Base-by-base conservation (phyloP, 1,284 basidiomycete species). In the Rhodotorula sp. region DNA sequence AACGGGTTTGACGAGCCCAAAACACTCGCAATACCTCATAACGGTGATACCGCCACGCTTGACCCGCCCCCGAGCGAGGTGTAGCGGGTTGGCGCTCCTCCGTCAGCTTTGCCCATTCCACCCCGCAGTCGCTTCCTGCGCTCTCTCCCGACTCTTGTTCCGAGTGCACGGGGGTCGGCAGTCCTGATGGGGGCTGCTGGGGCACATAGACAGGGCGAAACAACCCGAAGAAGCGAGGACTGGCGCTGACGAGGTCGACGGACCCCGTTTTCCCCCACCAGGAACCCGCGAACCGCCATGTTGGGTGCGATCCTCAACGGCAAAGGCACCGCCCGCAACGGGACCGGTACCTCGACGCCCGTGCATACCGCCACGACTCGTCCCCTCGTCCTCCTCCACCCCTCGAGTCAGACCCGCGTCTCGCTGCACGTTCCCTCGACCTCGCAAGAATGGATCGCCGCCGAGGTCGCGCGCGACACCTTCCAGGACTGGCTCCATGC, bases 401-500 rank as follows among this genome's bases (percentile, higher is more conserved):
- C 66, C 20, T 21, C 68, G 20, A 65, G 72, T 23, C 70, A 71
- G 48, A 74, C 69, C 21, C 70, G 75, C 54, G 54, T 76, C 63
- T 72, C 70, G 51, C 67, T 76, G 60, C 65, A 69, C 59, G 70
- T 71, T 18, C 73, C 72, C 16, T 74, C 75, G 31, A 68, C 69
- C 18, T 59, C 65, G 21, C 67, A 69, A 16, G 75, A 76, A 47
- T 76, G 75, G 75, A 76, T 68, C 56, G 72, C 75, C 16, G 78
- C 78, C 48, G 68, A 75, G 52, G 75, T 76, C 49, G 69, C 77
- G 18, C 73, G 75, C 46, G 78, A 78, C 48, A 75, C 77, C 52
- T 78, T 78, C 69, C 69, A 75, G 59, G 78, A 78, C 62, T 76
- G 75, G 72, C 71, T 78, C 61, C 72, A 73, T 61, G 64, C 64